Evolutionary conservation across 345 rosid species (phyloP), one percentile per base, ranked within the genome.

Genomic region (Citrus cavaleriei): DNA sequence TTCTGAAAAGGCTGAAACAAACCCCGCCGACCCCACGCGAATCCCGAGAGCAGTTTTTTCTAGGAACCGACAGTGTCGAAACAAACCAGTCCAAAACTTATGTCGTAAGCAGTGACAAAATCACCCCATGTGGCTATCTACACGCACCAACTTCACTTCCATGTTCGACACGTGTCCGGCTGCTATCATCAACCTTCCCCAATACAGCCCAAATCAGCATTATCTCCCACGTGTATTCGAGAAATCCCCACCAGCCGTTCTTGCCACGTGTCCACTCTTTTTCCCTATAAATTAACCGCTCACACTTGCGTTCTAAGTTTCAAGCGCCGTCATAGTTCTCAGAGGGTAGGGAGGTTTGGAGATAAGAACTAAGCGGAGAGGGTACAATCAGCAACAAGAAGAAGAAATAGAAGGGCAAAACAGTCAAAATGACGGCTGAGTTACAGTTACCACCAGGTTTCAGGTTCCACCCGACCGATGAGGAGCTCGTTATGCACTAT

Each of bases 391-490:
- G 72, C 13, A 3, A 19, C 4, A 21, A 76, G 0, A 28, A 69
- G 35, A 72, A 62, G 25, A 59, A 34, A 1, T 1, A 42, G 27
- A 58, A 62, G 62, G 79, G 74, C 21, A 75, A 16, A 70, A 67
- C 5, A 28, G 74, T 79, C 66, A 67, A 77, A 80, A 85, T 87
- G 89, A 77, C 83, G 66, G 81, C 82, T 25, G 84, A 77, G 37
- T 79, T 93, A 69, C 92, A 90, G 70, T 78, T 95, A 64, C 99
- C 98, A 6, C 93, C 98, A 1, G 99, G 99, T 5, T 95, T 95
- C 88, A 81, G 99, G 57, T 95, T 95, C 86, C 97, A 95, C 83
- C 98, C 98, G 16, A 93, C 98, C 42, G 97, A 95, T n/a, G 97
- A 93, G 81, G 99, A 95, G 95, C 97, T 95, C 18, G 98, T 95